Base-by-base conservation (phyloP, 345 rosid genomes). In the Corymbia maculata region DNA sequence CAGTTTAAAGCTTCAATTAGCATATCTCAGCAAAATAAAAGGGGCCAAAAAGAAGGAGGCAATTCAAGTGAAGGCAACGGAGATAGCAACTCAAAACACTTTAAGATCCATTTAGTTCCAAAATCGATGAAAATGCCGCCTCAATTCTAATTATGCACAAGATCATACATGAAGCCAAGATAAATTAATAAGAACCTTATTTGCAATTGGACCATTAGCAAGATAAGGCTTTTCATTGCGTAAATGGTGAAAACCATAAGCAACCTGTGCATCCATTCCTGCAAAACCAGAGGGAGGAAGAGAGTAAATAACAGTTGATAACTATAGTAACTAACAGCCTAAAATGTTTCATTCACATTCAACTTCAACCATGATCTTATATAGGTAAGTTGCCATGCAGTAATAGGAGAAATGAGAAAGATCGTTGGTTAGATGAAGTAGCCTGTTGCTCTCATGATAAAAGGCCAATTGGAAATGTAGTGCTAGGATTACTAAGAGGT, bases 231-330 rank as follows among this genome's bases (percentile, higher is more conserved):
- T 98, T 87, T 95, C 97, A 89, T 95, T 95, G 30, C 99, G 99
- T 90, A 98, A 91, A 93, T 95, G 96, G 87, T 98, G 99, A 92
- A 98, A 98, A 42, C 99, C 98, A 87, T 97, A 97, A 52, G 98
- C 99, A 86, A 98, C 97, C 92, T 96, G 98, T 90, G 99, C 99
- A 90, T 98, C 99, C 99, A 98, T 98, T 87, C 99, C 99, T 97
- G 89, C 22, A 88, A 36, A 36, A 84, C 13, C 59, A 47, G 52
- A 87, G 68, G 85, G 87, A 88, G 51, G 17, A 70, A 2, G 22
- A 26, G 61, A 75, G 57, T 75, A 52, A 52, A 53, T 53, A 53
- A 87, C 36, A 26, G 26, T 53, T 42, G 55, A 52, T 17, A 10
- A 57, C 50, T 55, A 52, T 16, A 57, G 61, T 44, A 51, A 61